Evolutionary conservation across 2,329 filamentous ascomycete genomes (phyloP), one percentile per base, ranked within the genome.

Genomic region (Fusarium nodosum): DNA sequence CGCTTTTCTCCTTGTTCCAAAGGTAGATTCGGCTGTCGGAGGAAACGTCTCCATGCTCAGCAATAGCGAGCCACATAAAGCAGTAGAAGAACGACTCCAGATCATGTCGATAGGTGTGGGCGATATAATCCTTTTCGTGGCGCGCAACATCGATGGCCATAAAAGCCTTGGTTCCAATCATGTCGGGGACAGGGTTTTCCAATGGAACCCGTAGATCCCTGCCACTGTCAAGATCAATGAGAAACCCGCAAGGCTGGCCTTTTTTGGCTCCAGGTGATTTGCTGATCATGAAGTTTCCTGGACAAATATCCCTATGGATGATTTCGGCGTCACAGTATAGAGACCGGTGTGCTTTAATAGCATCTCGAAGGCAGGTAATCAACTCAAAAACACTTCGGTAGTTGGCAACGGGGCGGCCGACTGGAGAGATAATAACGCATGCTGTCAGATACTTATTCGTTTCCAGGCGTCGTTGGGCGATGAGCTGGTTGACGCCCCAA

Each of bases 221-320:
- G 3, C 64, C 64, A 1, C 61, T n/a, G 30, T 71, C 69, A 10
- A 75, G 59, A 8, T 74, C 72, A 1, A 75, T 72, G 0, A 75
- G 64, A 3, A 72, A 28, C 9, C 79, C 80, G 7, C 67, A 73
- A 28, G 48, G 48, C 2, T 11, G 68, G 62, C 28, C 9, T 6
- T 15, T 9, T 9, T 7, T 3, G 4, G 9, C 9, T 11, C 3
- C 11, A 7, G 11, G 18, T 0, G 15, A 7, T 6, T 71, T 48
- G 4, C 74, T 71, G 16, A 82, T 78, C 31, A 82, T 79, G 20
- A 82, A 78, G 50, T 80, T 82, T n/a, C 76, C 73, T 3, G 75
- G 72, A 0, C 77, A 82, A 16, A 82, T 76, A 38, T 82, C 77
- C 33, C 69, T 69, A 60, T 82, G 76, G 11, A 82, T 74, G 53